Evolutionary conservation across 345 rosid species (phyloP).

Genomic region (Microthlaspi erraticum): DNA sequence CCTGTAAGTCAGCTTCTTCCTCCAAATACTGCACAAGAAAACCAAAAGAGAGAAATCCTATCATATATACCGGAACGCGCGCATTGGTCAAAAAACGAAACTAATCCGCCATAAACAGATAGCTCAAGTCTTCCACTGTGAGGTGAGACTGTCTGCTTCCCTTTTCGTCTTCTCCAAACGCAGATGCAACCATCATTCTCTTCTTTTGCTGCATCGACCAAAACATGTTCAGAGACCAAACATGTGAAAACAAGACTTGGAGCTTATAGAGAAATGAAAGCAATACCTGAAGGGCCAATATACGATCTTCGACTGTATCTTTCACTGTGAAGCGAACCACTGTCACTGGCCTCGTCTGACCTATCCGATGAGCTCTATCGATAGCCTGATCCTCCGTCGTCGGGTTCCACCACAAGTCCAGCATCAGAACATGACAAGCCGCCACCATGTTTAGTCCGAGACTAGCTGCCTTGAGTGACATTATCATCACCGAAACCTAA

Average conservation of each 20-base stretch:
- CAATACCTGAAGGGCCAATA: conserved; percentile 92
- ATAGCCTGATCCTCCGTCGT: conserved; percentile 97
- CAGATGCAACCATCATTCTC: conserved; percentile 93
- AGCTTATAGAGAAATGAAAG: too few relatives aligned
- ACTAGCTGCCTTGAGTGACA: conserved; percentile 98
- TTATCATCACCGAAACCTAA: conserved; percentile 90
- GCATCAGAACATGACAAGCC: conserved; percentile 85
- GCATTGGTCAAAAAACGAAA: conserved; percentile 33
- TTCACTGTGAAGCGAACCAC: conserved; percentile 86
- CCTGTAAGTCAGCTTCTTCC: conserved; percentile 40
- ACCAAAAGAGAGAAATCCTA: conserved; percentile 22
- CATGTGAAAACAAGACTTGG: too few relatives aligned
- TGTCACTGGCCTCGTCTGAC: conserved; percentile 89
- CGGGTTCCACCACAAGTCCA: conserved; percentile 99
- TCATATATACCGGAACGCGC: conserved; percentile 42
- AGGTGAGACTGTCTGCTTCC: conserved; percentile 80
- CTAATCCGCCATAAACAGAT: conserved; percentile 80
- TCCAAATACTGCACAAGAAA: conserved; percentile 38
- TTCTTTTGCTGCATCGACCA: conserved; percentile 73
- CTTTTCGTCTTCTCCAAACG: conserved; percentile 90
- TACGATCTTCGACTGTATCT: conserved; percentile 94
- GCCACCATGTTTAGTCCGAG: conserved; percentile 98
- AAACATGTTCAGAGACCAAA: conserved; percentile 11
- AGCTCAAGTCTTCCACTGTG: conserved; percentile 81
- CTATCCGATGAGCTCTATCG: conserved; percentile 98